Evolutionary conservation across 2,329 filamentous ascomycete genomes (phyloP), one percentile per base, ranked within the genome.

Genomic region (Talaromyces sp.): DNA sequence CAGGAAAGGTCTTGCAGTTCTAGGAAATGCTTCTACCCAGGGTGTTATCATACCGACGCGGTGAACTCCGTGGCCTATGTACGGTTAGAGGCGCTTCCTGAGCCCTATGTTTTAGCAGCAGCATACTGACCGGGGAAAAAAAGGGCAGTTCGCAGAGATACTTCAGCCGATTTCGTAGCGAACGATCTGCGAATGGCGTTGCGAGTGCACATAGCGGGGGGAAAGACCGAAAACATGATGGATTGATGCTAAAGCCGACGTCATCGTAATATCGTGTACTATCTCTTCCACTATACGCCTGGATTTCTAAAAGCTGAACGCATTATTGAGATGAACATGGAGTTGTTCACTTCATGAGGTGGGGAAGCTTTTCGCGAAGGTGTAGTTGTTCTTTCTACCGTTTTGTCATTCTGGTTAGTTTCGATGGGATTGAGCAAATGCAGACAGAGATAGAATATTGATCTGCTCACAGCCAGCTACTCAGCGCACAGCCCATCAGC

Each of bases 21-120:
- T 73, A 11, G 93, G 93, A 71, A 97, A 97, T 59, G 88, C 86
- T 67, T 91, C 84, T 64, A 95, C 80, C 91, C 93, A 97, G 45
- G 90, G 87, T 35, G 81, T 84, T 58, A 89, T 80, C 91, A 96
- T 96, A 73, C 89, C 90, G 53, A 95, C 88, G 69, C 89, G 87
- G 72, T 96, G 91, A 17, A 95, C 91, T 65, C 91, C 91, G 76
- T 96, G 91, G 66, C 90, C 90, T 92, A 67, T 36, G 17, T 56
- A 58, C 56, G n/a, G 37, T 36, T 61, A 57, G 25, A 28, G 36
- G 17, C 21, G 35, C 10, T 39, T 36, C 40, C 3, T 11, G 15
- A 21, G 36, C 13, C 33, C n/a, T 19, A 50, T 21, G 6, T 19
- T 36, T 35, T 17, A 39, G n/a, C 5, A 39, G n/a, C 5, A 21